These are phyloP conservation scores for Lablab purpureus DNA, from an alignment of 306 rosid species.

Conservation along the genomic window DNA sequence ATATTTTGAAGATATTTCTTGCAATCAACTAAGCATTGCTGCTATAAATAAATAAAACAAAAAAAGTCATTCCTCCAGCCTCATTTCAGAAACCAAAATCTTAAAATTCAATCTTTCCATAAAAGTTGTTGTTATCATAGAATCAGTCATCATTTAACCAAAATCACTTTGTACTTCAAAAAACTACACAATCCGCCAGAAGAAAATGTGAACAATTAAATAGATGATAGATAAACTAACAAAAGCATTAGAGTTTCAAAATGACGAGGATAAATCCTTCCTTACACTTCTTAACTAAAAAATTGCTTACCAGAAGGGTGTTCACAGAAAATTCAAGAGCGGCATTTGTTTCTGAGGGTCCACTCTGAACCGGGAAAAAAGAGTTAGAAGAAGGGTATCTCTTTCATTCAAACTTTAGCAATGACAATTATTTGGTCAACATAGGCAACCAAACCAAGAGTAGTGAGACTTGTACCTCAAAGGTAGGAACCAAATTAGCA, in stretches of 20 bases:
- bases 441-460: conserved; percentile 29
- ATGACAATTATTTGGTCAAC: conserved; percentile 1
- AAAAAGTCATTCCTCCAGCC: background rate
- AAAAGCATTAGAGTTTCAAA: conserved; percentile 16
- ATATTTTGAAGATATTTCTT: conserved; percentile 19
- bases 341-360: conserved; percentile 95
- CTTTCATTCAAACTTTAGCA: conserved; percentile 24
- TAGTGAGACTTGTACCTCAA: conserved; percentile 64
- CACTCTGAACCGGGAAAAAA: conserved; percentile 61
- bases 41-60: background rate
- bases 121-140: conserved; percentile 9
- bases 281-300: background rate
- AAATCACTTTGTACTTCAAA: conserved; percentile 17
- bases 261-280: conserved; percentile 30
- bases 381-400: conserved; percentile 30
- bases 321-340: conserved; percentile 92
- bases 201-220: conserved; percentile 13
- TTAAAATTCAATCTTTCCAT: conserved; percentile 24
- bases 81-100: conserved; percentile 21
- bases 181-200: conserved; percentile 1
- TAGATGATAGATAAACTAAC: conserved; percentile 7
- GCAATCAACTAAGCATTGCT: conserved; percentile 5
- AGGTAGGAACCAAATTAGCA: conserved; percentile 91
- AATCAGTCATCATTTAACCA: conserved; percentile 37
- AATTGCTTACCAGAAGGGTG: conserved; percentile 69